Conservation (phyloP, 192 early-diverging fungal species). For the Backusella circina region DNA sequence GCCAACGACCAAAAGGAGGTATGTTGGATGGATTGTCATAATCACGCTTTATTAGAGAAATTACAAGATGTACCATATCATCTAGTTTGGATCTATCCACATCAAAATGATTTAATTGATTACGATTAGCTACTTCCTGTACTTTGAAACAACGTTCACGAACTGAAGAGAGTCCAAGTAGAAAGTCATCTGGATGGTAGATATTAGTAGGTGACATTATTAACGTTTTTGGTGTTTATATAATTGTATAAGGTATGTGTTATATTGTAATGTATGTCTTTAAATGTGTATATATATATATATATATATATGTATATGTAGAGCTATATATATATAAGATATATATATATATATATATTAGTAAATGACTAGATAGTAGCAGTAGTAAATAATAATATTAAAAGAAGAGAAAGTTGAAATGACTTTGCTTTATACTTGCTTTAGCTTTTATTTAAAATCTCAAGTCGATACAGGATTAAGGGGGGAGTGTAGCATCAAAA, state of each 20-base stretch:
- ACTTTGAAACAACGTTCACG: conserved; percentile 69
- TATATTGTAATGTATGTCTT: background rate
- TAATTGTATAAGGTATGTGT: background rate
- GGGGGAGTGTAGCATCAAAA: background rate
- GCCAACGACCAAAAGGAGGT: conserved; percentile 85
- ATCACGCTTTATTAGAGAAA: conserved; percentile 33
- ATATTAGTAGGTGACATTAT: background rate
- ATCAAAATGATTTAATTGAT: conserved; percentile 69
- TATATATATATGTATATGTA: background rate
- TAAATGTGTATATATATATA: background rate
- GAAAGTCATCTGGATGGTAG: conserved; percentile 35
- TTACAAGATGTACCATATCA: conserved; percentile 64
- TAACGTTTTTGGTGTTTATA: background rate
- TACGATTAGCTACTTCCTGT: conserved; percentile 48
- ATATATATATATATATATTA: background rate
- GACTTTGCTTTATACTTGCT: background rate
- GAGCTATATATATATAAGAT: background rate
- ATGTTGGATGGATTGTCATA: conserved; percentile 59
- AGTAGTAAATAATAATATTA: background rate
- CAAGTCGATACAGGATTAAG: background rate
- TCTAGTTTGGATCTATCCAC: conserved; percentile 65
- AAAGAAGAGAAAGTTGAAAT: background rate
- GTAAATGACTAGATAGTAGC: background rate
- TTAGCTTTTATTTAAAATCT: background rate
- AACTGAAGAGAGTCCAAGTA: conserved; percentile 66